Evolutionary conservation across 257 asterid genomes (phyloP).

Genomic region (Cruciata laevipes): DNA sequence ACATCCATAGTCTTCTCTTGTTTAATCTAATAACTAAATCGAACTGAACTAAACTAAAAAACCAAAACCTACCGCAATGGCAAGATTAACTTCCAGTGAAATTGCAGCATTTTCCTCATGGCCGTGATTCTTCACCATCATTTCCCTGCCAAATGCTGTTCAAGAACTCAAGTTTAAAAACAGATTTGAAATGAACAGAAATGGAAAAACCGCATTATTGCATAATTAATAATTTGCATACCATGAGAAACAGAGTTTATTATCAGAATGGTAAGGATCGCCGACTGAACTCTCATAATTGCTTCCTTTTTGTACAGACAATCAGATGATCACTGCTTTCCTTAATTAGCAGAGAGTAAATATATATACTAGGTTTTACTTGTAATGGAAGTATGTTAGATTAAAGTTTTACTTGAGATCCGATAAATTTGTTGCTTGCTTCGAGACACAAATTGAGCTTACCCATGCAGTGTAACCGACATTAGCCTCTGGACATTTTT

Average conservation of each 20-base stretch:
- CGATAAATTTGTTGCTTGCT: neutral
- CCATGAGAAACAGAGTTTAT: conserved; percentile 35
- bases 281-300: neutral
- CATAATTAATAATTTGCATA: too few relatives aligned
- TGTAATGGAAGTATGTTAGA: neutral
- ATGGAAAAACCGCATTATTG: too few relatives aligned
- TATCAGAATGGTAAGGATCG: conserved; percentile 24
- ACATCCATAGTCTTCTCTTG: too few relatives aligned
- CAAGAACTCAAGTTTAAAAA: neutral
- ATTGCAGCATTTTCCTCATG: conserved; percentile 6
- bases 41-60: too few relatives aligned
- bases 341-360: too few relatives aligned
- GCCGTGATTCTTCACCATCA: conserved; percentile 15
- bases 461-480: neutral
- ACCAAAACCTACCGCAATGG: neutral
- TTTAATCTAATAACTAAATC: too few relatives aligned
- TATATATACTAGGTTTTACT: neutral
- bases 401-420: conserved; percentile 18
- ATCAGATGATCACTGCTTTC: neutral
- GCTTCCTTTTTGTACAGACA: neutral
- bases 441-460: neutral
- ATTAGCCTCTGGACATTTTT: neutral
- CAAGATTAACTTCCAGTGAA: neutral
- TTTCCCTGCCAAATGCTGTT: conserved; percentile 38
- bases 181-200: neutral